A percentile compares a stretch with the other conserved stretches of the same genome.
These are phyloP conservation scores for Backusella tarrabulga DNA, from an alignment of 192 early-diverging fungal species.

Conservation along the genomic window DNA sequence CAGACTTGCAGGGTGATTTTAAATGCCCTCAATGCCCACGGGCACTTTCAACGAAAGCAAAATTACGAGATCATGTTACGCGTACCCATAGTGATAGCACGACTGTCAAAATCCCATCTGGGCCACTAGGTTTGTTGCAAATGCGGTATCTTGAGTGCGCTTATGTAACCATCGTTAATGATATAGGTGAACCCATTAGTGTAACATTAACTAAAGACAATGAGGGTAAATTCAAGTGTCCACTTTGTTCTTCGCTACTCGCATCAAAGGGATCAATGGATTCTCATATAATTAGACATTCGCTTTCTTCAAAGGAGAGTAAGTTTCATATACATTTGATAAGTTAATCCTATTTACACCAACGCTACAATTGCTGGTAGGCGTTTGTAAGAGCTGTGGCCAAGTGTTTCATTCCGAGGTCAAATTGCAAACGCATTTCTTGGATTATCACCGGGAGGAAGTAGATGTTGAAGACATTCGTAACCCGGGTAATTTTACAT, in stretches of 20 bases:
- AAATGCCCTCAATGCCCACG: neutral
- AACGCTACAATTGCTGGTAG: neutral
- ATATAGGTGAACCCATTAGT: neutral
- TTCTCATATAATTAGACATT: neutral
- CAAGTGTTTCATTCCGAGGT: neutral
- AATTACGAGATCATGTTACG: neutral
- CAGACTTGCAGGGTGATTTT: neutral
- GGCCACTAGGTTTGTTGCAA: neutral
- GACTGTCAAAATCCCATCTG: neutral
- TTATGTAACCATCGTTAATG: neutral
- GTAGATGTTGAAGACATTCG: neutral
- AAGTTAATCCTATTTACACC: neutral
- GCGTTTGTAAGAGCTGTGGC: neutral
- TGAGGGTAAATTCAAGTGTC: neutral
- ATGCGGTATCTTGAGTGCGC: neutral
- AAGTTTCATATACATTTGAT: neutral
- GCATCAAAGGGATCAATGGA: neutral
- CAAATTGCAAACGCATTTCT: neutral
- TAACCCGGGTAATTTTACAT: neutral
- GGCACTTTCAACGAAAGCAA: neutral
- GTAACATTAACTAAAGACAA: neutral
- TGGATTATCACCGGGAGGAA: neutral
- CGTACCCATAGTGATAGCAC: neutral
- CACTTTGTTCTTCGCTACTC: neutral
- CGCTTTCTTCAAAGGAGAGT: neutral